A percentile compares a stretch with the other conserved stretches of the same genome.
phyloP scores from a whole-genome alignment of 73 alveolate species.

The Paramecium primaurelia region DNA sequence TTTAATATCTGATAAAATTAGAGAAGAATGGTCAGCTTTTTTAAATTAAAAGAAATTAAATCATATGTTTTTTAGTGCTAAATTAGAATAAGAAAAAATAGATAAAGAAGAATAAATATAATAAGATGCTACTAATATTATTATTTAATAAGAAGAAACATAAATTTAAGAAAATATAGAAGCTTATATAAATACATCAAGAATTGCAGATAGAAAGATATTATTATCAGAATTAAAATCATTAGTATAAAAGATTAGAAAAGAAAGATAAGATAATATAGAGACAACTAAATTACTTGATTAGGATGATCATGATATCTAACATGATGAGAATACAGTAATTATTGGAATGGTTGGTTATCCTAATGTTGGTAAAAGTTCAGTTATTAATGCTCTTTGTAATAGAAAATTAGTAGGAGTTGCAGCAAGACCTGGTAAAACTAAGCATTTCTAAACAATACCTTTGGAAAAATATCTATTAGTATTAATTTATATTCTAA shows the following conservation, averaged over 20 bases:
- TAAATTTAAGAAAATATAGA: neutral
- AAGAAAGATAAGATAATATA: constrained; percentile 28
- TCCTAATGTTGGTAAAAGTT: constrained; percentile 99
- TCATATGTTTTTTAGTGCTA: constrained; percentile 94
- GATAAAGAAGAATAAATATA: constrained; percentile 68
- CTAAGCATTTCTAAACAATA: constrained; percentile 96
- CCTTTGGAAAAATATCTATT: constrained; percentile 69
- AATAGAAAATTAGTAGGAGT: constrained; percentile 93
- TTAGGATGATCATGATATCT: constrained; percentile 28
- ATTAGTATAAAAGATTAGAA: constrained; percentile 39
- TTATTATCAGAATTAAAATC: constrained; percentile 2
- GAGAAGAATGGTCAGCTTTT: constrained; percentile 91
- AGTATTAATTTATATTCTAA: neutral
- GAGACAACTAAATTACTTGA: constrained; percentile 33
- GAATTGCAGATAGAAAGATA: constrained; percentile 41
- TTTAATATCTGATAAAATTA: constrained; percentile 81
- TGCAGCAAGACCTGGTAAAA: constrained; percentile 97
- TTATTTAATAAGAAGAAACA: constrained; percentile 34
- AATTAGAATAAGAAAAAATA: constrained; percentile 76
- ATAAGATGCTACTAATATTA: constrained; percentile 49
- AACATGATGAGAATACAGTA: constrained; percentile 34
- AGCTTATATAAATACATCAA: constrained; percentile 33
- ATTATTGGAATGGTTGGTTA: constrained; percentile 96
- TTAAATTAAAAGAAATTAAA: constrained; percentile 81
- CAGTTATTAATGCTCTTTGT: constrained; percentile 94